Evolutionary conservation across 1,139 yeast genomes (phyloP).

Genomic region (Pichiaceae sp.): DNA sequence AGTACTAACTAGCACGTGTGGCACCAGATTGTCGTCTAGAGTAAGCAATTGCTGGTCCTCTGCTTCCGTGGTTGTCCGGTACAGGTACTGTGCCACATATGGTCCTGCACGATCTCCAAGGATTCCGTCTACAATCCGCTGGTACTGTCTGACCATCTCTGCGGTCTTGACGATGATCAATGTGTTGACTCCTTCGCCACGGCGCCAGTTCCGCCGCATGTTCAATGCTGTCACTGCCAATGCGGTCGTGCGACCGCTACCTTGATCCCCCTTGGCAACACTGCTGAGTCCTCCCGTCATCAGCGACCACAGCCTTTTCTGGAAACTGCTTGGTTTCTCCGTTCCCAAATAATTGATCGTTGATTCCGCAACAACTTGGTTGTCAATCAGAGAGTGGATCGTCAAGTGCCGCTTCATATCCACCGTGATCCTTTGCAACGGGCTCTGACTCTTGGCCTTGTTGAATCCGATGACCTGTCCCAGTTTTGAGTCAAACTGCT

Average conservation of each 20-base stretch:
- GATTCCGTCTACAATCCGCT: conserved; percentile 10
- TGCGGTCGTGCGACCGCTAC: conserved; percentile 22
- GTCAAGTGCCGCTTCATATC: conserved; percentile 6
- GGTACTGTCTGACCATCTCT: conserved; percentile 18
- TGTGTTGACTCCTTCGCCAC: conserved; percentile 20
- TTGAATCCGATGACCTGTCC: conserved; percentile 19
- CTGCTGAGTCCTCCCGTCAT: conserved; percentile 17
- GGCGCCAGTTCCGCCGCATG: conserved; percentile 12
- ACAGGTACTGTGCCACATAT: conserved; percentile 21
- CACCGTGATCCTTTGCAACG: conserved; percentile 16
- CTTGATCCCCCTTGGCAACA: conserved; percentile 22
- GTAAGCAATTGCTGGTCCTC: conserved; percentile 18
- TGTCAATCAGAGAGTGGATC: conserved; percentile 11
- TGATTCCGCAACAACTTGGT: conserved; percentile 9
- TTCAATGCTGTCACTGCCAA: conserved; percentile 19
- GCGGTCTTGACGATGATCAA: conserved; percentile 22
- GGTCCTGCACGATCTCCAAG: neutral
- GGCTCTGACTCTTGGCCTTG: conserved; percentile 7
- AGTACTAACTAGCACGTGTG: conserved; percentile 24
- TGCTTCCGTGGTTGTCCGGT: conserved; percentile 16
- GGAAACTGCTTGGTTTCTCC: conserved; percentile 16
- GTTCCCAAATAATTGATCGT: conserved; percentile 9
- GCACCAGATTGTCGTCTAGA: conserved; percentile 15
- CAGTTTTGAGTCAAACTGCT: conserved; percentile 14
- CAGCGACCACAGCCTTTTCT: conserved; percentile 17